Base-by-base conservation (phyloP, 495 filamentous ascomycete genomes). In the Astrocystis sublimbata region DNA sequence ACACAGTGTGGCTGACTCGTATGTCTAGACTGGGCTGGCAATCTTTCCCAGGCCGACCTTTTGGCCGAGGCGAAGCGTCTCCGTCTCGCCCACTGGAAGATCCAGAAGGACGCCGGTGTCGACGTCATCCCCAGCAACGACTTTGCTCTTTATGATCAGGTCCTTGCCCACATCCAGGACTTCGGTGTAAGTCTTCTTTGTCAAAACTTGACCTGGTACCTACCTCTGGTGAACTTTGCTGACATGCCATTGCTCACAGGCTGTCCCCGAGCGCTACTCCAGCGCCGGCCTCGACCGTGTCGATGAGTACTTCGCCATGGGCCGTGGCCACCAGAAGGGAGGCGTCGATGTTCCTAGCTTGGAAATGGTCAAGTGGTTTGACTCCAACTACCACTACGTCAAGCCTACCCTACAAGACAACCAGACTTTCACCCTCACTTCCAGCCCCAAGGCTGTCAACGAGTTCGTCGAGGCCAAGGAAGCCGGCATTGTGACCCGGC, bases 351-450 rank as follows among this genome's bases (percentile, higher is more conserved):
- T 98, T 69, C 93, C 93, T 50, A 83, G 81, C 71, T 83, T 98
- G 76, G 94, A 98, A 84, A 98, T 98, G 94, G 94, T 98, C 57
- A 98, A 98, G 83, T 98, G 96, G 94, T 98, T 98, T 76, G 94
- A 98, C 85, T 96, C 92, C 67, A 98, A 98, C 88, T 98, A 98
- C 87, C 94, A 98, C 85, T 98, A 98, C 82, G 94, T 98, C 79
- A 97, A 97, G 86, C 94, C 94, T 61, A 97, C 94, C 61, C 85
- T 98, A 60, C 90, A 96, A 78, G 89, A 97, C 79, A 88, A 89
- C 83, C 94, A 98, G 86, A 86, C 83, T 65, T 98, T 98, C 88
- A 90, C 90, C 78, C 91, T 98, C 55, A 79, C 82, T 64, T 74
- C 84, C 61, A 85, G 90, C 78, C 92, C 94, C 74, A 98, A 98